phyloP scores from a whole-genome alignment of 495 filamentous ascomycete species.

The Hyaloscypha variabilis region DNA sequence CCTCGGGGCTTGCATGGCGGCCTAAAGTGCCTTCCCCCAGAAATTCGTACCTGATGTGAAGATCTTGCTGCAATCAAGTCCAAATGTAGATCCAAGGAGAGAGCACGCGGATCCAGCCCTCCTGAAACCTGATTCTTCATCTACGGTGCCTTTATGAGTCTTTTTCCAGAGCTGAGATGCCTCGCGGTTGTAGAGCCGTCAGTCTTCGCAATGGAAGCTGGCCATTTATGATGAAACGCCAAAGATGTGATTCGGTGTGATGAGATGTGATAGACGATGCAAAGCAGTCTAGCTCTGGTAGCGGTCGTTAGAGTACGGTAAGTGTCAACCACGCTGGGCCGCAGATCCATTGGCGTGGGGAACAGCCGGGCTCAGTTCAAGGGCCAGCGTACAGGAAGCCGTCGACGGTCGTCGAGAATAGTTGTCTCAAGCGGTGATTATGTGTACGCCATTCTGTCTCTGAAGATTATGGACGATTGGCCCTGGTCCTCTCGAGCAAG shows the following conservation, averaged over 20 bases:
- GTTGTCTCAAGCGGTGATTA: conserved; percentile 19
- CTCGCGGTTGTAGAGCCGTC: background rate
- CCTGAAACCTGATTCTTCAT: conserved; percentile 1
- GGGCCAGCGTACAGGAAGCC: background rate
- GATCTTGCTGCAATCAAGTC: conserved; percentile 12
- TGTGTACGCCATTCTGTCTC: background rate
- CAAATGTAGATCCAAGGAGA: conserved; percentile 17
- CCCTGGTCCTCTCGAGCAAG: background rate
- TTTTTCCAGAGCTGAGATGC: no score
- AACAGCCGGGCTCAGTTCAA: background rate
- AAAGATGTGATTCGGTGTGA: conserved; percentile 5
- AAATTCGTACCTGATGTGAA: conserved; percentile 22
- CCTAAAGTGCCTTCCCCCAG: conserved; percentile 17
- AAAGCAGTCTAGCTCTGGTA: background rate
- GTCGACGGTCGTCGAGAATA: no score
- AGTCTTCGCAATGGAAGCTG: background rate
- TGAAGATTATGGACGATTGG: background rate
- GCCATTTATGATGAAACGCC: background rate
- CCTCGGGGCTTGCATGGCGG: conserved; percentile 24
- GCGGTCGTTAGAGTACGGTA: background rate
- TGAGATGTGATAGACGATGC: background rate
- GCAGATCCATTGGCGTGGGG: background rate
- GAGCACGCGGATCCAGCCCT: background rate
- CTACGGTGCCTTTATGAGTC: background rate
- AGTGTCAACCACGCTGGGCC: background rate